Percentiles rank a stretch among this genome's conserved stretches.
Evolutionary conservation across 495 filamentous ascomycete genomes (phyloP).

Genomic region (Aspergillus steynii): DNA sequence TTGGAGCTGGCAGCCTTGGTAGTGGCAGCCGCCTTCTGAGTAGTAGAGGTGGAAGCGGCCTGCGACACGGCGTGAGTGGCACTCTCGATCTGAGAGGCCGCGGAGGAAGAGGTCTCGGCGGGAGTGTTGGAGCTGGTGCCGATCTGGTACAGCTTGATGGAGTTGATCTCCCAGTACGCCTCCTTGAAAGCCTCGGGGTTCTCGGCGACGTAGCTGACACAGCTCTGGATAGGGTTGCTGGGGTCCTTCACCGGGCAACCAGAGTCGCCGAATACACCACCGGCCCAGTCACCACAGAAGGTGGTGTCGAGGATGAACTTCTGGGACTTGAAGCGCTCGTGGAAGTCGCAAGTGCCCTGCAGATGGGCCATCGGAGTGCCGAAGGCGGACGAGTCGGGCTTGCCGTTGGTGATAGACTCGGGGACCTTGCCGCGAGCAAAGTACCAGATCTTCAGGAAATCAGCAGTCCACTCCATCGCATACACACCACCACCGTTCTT

Average conservation of each 20-base stretch:
- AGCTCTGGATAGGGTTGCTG: slow-evolving; percentile 47
- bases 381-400: slow-evolving; percentile 64
- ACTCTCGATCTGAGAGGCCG: not conserved
- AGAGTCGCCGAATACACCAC: slow-evolving; percentile 49
- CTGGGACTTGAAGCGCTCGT: slow-evolving; percentile 66
- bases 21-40: slow-evolving; percentile 3
- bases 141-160: slow-evolving; percentile 60
- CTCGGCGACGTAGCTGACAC: slow-evolving; percentile 63
- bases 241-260: slow-evolving; percentile 39
- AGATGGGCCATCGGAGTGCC: slow-evolving; percentile 67
- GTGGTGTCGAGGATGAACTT: slow-evolving; percentile 79
- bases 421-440: slow-evolving; percentile 67
- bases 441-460: slow-evolving; percentile 73
- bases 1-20: not conserved
- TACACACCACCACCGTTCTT: slow-evolving; percentile 71
- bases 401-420: slow-evolving; percentile 52
- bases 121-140: slow-evolving; percentile 13
- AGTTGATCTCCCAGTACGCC: slow-evolving; percentile 74
- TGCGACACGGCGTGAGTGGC: not conserved
- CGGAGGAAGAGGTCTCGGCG: slow-evolving; percentile 12
- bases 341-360: slow-evolving; percentile 65
- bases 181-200: slow-evolving; percentile 61
- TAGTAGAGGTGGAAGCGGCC: not conserved
- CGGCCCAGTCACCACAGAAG: slow-evolving; percentile 92
- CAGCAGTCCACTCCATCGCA: slow-evolving; percentile 70